These are phyloP conservation scores for Phlyctochytrium arcticum DNA, from an alignment of 192 early-diverging fungal genomes.

Conservation along the genomic window DNA sequence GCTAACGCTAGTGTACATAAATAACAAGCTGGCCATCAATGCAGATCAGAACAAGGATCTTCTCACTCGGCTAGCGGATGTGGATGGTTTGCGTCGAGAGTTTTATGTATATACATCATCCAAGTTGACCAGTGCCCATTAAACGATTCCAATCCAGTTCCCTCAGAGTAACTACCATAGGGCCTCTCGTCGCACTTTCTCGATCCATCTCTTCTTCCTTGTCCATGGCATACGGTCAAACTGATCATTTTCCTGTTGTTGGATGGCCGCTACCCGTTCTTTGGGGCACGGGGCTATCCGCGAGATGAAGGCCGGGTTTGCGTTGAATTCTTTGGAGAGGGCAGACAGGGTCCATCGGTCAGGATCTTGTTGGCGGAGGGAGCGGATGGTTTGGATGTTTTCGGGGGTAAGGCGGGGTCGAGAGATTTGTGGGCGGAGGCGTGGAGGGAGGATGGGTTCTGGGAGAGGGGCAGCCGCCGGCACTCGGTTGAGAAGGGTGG, in stretches of 20 bases:
- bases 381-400: neutral
- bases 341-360: slow-evolving; percentile 24
- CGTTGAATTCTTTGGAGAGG: slow-evolving; percentile 28
- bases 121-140: neutral
- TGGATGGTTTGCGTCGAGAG: slow-evolving; percentile 50
- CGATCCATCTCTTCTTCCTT: slow-evolving; percentile 42
- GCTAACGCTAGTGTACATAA: slow-evolving; percentile 55
- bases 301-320: slow-evolving; percentile 21
- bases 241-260: slow-evolving; percentile 12
- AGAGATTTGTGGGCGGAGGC: slow-evolving; percentile 1
- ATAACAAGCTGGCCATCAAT: slow-evolving; percentile 38
- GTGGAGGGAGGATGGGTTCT: slow-evolving; percentile 15
- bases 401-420: slow-evolving; percentile 4
- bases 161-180: too few species aligned
- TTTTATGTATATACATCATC: slow-evolving; percentile 43
- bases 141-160: too few species aligned
- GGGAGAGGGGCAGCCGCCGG: too few species aligned
- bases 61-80: slow-evolving; percentile 30
- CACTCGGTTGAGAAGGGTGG: too few species aligned
- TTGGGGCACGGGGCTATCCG: slow-evolving; percentile 10
- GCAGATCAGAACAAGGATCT: slow-evolving; percentile 42
- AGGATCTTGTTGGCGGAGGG: slow-evolving; percentile 20
- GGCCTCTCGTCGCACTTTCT: slow-evolving; percentile 42
- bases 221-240: slow-evolving; percentile 34
- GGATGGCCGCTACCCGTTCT: slow-evolving; percentile 25